Percentiles rank a stretch among this genome's conserved stretches.
These are phyloP conservation scores for Boletellus sp. DNA, from an alignment of 768 basidiomycete genomes.

Conservation along the genomic window DNA sequence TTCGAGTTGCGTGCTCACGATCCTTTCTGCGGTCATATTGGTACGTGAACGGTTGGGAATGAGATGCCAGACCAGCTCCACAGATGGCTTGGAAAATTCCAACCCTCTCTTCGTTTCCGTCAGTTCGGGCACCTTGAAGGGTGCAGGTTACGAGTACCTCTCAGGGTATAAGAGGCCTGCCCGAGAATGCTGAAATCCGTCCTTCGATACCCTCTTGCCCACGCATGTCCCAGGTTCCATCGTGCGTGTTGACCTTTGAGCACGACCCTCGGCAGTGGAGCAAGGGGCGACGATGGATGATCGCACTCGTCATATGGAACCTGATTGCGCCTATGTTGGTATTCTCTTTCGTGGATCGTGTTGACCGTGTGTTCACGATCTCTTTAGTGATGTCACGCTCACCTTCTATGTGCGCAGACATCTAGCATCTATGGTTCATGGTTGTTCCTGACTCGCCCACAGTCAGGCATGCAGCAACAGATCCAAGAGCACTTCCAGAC, in stretches of 20 bases:
- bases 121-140: neutral
- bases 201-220: constrained; percentile 5
- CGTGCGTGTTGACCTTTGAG: constrained; percentile 14
- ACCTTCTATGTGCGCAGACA: constrained; percentile 13
- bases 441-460: neutral
- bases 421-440: neutral
- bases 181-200: neutral
- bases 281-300: constrained; percentile 27
- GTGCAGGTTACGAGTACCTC: neutral
- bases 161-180: constrained; percentile 6
- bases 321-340: constrained; percentile 28
- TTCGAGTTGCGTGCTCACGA: constrained; percentile 1
- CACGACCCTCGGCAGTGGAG: constrained; percentile 28
- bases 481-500: constrained; percentile 22
- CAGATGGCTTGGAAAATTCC: neutral
- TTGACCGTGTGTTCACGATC: constrained; percentile 3
- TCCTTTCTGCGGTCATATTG: neutral
- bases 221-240: constrained; percentile 18
- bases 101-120: neutral
- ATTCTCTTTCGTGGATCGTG: neutral
- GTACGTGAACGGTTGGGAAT: neutral
- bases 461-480: constrained; percentile 23
- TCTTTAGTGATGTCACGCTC: constrained; percentile 16
- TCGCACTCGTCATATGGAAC: constrained; percentile 27
- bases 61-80: neutral